Evolutionary conservation across 2,329 filamentous ascomycete species (phyloP), one percentile per base, ranked within the genome.

Genomic region (Calonectria multiphialidica): DNA sequence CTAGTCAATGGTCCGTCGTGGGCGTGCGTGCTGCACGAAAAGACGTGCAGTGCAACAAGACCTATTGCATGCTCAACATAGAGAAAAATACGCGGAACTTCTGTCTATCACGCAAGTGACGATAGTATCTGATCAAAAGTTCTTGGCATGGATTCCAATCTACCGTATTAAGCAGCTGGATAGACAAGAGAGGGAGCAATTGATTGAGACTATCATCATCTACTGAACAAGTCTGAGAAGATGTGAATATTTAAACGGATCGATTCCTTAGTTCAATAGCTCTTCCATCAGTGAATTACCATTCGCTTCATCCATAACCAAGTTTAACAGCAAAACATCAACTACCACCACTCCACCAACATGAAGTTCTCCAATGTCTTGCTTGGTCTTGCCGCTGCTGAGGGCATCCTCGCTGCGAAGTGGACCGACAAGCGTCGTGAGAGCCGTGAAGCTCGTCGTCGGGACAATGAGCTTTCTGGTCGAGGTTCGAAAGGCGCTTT

Each of bases 371-470:
- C n/a, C 40, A 42, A 42, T 18, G 37, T 62, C 15, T 2, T 62
- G 2, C 57, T 62, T 44, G 57, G 57, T 44, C 57, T 62, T 62
- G 40, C 16, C 12, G 57, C 57, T 62, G 57, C 57, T 44, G 57
- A 62, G 57, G 57, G 57, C 16, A 25, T 62, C 57, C 37, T 62
- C 25, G 57, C 57, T 18, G 57, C 57, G 37, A 62, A 62, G 40
- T 62, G 57, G 57, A 44, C 57, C 21, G 57, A 62, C 15, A 62
- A 62, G 57, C 57, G 57, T 28, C 57, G 57, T 3, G 21, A 62
- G 37, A 62, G 57, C 37, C 57, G 57, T 15, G 23, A 62, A 10
- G 23, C 37, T 33, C 35, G 57, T 10, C 35, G 57, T 15, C 15
- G 9, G 2, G 57, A 62, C 13, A 21, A 12, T 30, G 15, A 42